A percentile compares a stretch with the other conserved stretches of the same genome.
Evolutionary conservation across 306 rosid genomes (phyloP).

Genomic region (Erythrophleum fordii): DNA sequence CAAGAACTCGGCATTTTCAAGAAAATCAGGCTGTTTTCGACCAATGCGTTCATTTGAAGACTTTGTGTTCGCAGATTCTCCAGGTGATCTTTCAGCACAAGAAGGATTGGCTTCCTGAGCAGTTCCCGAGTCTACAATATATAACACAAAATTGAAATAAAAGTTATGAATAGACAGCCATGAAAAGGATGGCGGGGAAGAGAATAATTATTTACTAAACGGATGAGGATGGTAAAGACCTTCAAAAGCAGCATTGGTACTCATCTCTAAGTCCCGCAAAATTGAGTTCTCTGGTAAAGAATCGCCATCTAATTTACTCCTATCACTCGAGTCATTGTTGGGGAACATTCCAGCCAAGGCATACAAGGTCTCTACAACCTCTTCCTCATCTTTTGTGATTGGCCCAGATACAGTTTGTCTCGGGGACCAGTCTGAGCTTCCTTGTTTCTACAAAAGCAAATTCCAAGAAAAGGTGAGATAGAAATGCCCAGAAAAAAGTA

Average conservation of each 20-base stretch:
- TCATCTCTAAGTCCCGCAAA: slow-evolving; percentile 45
- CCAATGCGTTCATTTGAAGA: slow-evolving; percentile 33
- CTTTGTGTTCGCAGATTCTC: slow-evolving; percentile 41
- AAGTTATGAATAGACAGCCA: slow-evolving; percentile 18
- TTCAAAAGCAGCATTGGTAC: slow-evolving; percentile 45
- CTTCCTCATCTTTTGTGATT: slow-evolving; percentile 90
- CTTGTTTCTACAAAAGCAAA: slow-evolving; percentile 61
- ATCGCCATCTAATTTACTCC: slow-evolving; percentile 30
- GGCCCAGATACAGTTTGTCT: slow-evolving; percentile 44
- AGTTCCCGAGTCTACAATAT: slow-evolving; percentile 38
- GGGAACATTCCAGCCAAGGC: slow-evolving; percentile 86
- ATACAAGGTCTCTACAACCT: slow-evolving; percentile 80
- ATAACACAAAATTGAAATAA: slow-evolving; percentile 10
- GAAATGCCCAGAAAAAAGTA: slow-evolving; percentile 31
- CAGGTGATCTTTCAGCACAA: slow-evolving; percentile 42
- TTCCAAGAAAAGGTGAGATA: slow-evolving; percentile 30
- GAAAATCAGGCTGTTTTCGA: slow-evolving; percentile 39
- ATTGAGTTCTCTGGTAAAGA: slow-evolving; percentile 46
- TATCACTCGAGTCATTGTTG: slow-evolving; percentile 41
- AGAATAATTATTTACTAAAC: neutral
- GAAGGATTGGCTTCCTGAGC: slow-evolving; percentile 32
- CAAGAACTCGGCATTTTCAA: slow-evolving; percentile 16
- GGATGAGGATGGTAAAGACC: slow-evolving; percentile 51
- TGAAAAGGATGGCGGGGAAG: neutral
- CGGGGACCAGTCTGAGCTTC: slow-evolving; percentile 39